Evolutionary conservation across 1,284 basidiomycete genomes (phyloP), one percentile per base, ranked within the genome.

Genomic region (Fomitopsis schrenkii): DNA sequence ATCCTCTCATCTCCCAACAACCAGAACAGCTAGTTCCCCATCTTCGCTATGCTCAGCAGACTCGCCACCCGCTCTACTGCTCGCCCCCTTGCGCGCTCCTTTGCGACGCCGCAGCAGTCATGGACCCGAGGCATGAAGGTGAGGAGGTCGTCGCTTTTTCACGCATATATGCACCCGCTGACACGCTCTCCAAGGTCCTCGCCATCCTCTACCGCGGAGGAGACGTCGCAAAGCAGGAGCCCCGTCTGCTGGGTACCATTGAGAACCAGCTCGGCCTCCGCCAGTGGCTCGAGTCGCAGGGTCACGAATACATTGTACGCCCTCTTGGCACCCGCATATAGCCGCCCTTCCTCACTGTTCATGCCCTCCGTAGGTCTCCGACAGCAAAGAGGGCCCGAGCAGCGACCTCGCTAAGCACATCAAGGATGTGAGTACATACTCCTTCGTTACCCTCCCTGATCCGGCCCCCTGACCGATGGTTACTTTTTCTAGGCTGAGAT

Each of bases 341-440:
- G 36, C 59, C 58, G 57, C 45, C n/a, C 33, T 42, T 35, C 40
- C 62, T 59, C 38, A 63, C 45, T 59, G 36, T 28, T 58, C 55
- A 12, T 15, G 14, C 15, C 36, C 10, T 15, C 46, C 64, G 74
- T 55, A 89, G 87, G 92, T 94, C 59, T 89, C 91, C 46, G 88
- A 87, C 72, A 87, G 88, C 82, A 97, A 97, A 78, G 95, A 97
- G 73, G 93, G 94, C 36, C 79, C 88, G 10, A 80, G 93, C 74
- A 93, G 90, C 61, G 88, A 84, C 66, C 96, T 98, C 81, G 88
- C 94, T 72, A 93, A 94, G 76, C 83, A 97, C 74, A 83, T 97
- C 65, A 83, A 84, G 62, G 94, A 96, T 73, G 91, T 92, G 69
- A 62, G 86, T 76, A 10, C 46, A 15, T 22, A 10, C 40, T 42